Conservation (phyloP, 169 alveolate genomes). For the Cryptosporidium canis region DNA sequence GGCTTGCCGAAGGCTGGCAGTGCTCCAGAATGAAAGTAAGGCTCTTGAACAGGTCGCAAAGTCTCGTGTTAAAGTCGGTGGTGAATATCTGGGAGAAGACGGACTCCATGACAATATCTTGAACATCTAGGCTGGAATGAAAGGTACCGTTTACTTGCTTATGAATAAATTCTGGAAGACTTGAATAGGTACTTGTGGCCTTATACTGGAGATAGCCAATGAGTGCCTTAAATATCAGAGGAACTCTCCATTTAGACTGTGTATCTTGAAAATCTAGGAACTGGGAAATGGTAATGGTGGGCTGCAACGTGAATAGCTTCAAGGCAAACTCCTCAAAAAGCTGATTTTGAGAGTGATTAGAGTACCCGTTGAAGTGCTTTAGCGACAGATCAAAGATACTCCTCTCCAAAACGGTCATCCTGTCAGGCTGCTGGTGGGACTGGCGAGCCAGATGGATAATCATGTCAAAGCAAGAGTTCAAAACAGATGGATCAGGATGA, state of each 20-base stretch:
- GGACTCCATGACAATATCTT: background rate
- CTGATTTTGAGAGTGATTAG: background rate
- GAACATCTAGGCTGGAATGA: too few species aligned
- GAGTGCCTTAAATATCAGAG: background rate
- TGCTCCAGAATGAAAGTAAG: background rate
- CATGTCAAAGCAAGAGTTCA: conserved; percentile 42
- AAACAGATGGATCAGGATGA: background rate
- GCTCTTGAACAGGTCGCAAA: background rate
- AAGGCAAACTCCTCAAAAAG: background rate
- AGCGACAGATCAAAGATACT: conserved; percentile 44
- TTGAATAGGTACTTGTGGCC: background rate
- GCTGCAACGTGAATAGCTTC: background rate
- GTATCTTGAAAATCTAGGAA: background rate
- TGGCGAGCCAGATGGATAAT: background rate
- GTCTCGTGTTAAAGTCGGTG: background rate
- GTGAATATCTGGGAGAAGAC: background rate
- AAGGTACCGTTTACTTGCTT: background rate
- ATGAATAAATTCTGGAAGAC: background rate
- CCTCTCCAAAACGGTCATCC: conserved; percentile 4
- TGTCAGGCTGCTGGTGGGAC: background rate
- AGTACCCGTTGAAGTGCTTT: background rate
- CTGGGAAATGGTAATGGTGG: background rate
- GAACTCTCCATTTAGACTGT: conserved; percentile 5
- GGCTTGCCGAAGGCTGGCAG: background rate
- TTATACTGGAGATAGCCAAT: background rate